These are phyloP conservation scores for Edaphochlamys debaryana DNA, from an alignment of 139 green algal species.

Conservation along the genomic window DNA sequence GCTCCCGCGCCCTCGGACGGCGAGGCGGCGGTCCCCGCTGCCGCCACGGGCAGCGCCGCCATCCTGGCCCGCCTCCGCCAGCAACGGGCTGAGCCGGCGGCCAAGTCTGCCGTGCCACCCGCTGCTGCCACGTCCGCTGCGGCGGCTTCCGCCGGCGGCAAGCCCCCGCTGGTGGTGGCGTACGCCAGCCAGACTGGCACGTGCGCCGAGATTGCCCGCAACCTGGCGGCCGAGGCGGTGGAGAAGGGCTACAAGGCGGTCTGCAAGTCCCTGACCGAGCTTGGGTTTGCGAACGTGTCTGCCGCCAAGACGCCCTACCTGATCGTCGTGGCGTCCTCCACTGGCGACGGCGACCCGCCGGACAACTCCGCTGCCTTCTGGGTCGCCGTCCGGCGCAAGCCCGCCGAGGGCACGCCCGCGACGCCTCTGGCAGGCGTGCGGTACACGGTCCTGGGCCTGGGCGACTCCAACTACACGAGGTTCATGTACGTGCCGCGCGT, in stretches of 20 bases:
- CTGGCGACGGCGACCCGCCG: constrained; percentile 91
- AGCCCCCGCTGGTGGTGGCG: constrained; percentile 65
- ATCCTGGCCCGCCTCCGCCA: constrained; percentile 69
- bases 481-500: constrained; percentile 89
- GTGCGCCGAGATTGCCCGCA: constrained; percentile 88
- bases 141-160: background rate
- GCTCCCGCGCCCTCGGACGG: no score
- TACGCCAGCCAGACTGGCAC: constrained; percentile 96
- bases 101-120: background rate
- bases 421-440: constrained; percentile 68
- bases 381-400: constrained; percentile 63
- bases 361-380: constrained; percentile 91
- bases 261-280: constrained; percentile 79
- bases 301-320: constrained; percentile 56
- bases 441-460: constrained; percentile 91
- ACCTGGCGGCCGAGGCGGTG: constrained; percentile 83
- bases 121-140: no score
- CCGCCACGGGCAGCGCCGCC: constrained; percentile 61
- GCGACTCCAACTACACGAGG: constrained; percentile 97
- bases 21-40: no score
- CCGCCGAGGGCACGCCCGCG: constrained; percentile 2
- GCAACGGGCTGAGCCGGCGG: background rate
- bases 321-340: constrained; percentile 63
- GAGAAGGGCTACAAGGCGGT: constrained; percentile 51
- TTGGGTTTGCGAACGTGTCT: constrained; percentile 72